phyloP scores from a whole-genome alignment of 495 filamentous ascomycete species.

The Aspergillus sclerotiicarbonarius region DNA sequence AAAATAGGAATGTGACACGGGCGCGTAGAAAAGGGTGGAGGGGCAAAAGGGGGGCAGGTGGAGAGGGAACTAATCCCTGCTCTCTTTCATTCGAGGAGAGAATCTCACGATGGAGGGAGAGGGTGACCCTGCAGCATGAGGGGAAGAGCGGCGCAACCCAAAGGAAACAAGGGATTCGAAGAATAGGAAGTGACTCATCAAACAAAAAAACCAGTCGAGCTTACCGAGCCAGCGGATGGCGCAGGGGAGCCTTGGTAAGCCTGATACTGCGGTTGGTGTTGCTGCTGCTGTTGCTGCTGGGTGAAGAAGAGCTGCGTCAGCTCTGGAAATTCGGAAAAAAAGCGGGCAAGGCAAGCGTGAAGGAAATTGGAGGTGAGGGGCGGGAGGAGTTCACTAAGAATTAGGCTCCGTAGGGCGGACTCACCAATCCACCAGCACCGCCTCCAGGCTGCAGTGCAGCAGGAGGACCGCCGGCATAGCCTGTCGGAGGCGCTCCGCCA shows the following conservation, averaged over 20 bases:
- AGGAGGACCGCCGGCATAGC: constrained; percentile 45
- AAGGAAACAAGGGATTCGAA: constrained; percentile 11
- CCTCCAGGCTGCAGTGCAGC: constrained; percentile 28
- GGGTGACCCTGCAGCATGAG: constrained; percentile 9
- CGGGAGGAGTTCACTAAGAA: background rate
- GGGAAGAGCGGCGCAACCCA: constrained; percentile 13
- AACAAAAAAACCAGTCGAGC: constrained; percentile 20
- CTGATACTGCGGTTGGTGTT: constrained; percentile 35
- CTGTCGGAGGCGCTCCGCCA: constrained; percentile 39
- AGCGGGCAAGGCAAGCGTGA: constrained; percentile 1
- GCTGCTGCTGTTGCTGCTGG: constrained; percentile 15
- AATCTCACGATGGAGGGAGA: constrained; percentile 5
- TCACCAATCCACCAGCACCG: constrained; percentile 37
- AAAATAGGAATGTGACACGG: constrained; percentile 6
- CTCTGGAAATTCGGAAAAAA: constrained; percentile 6
- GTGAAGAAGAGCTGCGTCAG: constrained; percentile 15
- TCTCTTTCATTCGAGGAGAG: constrained; percentile 14
- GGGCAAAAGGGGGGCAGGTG: constrained; percentile 7
- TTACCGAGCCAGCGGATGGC: constrained; percentile 41
- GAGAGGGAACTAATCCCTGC: constrained; percentile 5
- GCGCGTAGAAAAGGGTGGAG: constrained; percentile 9
- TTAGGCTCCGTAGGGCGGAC: constrained; percentile 19
- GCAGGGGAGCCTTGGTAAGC: constrained; percentile 41
- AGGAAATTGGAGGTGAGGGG: constrained; percentile 8
- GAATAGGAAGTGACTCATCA: constrained; percentile 18